Conservation (phyloP, 2,329 filamentous ascomycete species). For the Botrytis fragariae region DNA sequence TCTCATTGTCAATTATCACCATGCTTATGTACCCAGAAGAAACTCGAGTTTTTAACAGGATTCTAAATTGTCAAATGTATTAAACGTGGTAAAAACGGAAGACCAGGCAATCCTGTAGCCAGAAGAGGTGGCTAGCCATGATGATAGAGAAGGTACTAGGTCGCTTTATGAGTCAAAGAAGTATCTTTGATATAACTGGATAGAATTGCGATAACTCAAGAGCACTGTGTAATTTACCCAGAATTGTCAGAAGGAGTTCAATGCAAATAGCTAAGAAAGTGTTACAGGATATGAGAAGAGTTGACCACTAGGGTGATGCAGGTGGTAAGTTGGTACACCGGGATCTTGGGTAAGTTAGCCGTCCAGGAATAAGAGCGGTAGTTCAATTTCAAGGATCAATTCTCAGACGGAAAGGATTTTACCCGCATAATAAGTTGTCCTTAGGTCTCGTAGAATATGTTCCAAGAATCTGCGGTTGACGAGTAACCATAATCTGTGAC, state of each 20-base stretch:
- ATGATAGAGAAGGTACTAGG: constrained; percentile 22
- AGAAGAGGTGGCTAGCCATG: not conserved
- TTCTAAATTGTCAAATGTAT: not conserved
- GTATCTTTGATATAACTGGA: constrained; percentile 26
- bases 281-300: constrained; percentile 3
- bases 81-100: not conserved
- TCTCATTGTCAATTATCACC: not conserved
- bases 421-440: not conserved
- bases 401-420: not conserved
- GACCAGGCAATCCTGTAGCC: not conserved
- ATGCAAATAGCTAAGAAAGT: not conserved
- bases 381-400: not conserved
- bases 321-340: not conserved
- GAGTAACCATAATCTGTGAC: not conserved
- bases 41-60: not conserved
- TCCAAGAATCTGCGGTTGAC: constrained; percentile 5
- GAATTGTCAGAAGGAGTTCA: not conserved
- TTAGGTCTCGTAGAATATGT: not conserved
- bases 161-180: constrained; percentile 29
- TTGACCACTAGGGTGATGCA: constrained; percentile 9
- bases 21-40: not conserved
- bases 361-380: not conserved
- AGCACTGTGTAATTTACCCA: not conserved
- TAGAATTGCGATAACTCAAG: constrained; percentile 13
- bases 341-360: not conserved